These are phyloP conservation scores for Cercospora sojina DNA, from an alignment of 2,329 filamentous ascomycete species.

Conservation along the genomic window DNA sequence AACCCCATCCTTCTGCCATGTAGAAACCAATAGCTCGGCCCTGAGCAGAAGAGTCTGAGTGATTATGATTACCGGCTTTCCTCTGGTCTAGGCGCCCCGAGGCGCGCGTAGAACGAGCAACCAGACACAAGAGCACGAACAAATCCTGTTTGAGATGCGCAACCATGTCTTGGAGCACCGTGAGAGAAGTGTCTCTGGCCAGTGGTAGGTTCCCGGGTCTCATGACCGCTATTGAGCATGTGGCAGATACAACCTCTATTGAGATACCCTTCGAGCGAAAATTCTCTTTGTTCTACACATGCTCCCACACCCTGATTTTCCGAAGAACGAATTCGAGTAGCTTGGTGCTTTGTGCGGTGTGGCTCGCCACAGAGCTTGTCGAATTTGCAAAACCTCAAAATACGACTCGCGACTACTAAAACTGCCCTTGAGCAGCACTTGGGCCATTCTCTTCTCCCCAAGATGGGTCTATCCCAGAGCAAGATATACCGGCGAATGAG, in stretches of 20 bases:
- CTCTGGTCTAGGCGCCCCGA: neutral
- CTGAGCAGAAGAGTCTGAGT: neutral
- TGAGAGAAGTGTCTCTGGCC: neutral
- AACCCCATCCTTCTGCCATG: neutral
- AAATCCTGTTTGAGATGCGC: neutral
- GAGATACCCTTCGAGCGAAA: neutral
- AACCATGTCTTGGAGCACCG: neutral
- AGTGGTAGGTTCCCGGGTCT: neutral
- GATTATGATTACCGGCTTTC: neutral
- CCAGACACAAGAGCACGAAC: neutral
- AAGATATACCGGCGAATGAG: slow-evolving; percentile 4
- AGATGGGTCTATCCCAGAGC: slow-evolving; percentile 3
- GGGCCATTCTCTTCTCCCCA: neutral
- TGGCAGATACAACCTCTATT: neutral
- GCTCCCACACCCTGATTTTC: neutral
- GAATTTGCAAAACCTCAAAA: neutral
- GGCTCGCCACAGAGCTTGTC: neutral
- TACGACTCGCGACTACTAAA: neutral
- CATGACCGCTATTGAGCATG: neutral
- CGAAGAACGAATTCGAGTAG: neutral
- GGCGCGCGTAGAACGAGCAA: neutral
- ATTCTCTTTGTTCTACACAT: neutral
- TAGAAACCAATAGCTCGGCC: neutral
- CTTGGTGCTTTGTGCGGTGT: neutral
- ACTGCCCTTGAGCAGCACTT: neutral